Evolutionary conservation across 129 eudicot species (phyloP).

Genomic region (Artemisia argyi): DNA sequence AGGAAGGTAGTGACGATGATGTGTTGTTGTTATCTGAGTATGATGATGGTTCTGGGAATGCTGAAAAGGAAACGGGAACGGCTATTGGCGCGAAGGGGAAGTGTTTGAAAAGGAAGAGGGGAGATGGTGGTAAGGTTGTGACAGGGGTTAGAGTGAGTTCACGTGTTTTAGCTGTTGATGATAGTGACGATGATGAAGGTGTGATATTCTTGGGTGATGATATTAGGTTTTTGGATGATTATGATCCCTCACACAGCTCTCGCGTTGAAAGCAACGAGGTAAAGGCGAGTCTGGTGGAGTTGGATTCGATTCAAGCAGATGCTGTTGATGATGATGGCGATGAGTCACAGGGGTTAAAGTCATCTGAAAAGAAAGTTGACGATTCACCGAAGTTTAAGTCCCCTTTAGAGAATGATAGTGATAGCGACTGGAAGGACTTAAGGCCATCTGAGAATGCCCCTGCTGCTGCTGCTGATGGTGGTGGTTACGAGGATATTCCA

Average conservation of each 20-base stretch:
- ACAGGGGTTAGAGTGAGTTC: neutral
- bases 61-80: neutral
- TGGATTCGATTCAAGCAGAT: constrained; percentile 27
- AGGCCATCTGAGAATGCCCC: constrained; percentile 18
- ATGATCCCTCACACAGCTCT: constrained; percentile 40
- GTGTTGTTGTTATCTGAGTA: neutral
- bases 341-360: constrained; percentile 14
- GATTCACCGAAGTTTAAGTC: constrained; percentile 9
- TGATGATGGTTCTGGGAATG: neutral
- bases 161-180: constrained; percentile 13
- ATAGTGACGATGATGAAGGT: constrained; percentile 30
- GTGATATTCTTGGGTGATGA: constrained; percentile 28
- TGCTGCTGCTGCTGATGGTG: constrained; percentile 20
- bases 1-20: neutral
- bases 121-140: constrained; percentile 1
- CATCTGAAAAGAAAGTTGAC: constrained; percentile 15
- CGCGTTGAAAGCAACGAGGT: constrained; percentile 28
- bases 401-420: constrained; percentile 18
- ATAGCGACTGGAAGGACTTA: constrained; percentile 4
- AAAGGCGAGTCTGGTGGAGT: constrained; percentile 29
- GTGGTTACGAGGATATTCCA: constrained; percentile 9
- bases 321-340: constrained; percentile 21
- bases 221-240: constrained; percentile 25
- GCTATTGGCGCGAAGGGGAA: neutral
- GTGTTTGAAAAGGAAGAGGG: neutral